A percentile compares a stretch with the other conserved stretches of the same genome.
These are phyloP conservation scores for Filobasidium uniguttulatum DNA, from an alignment of 1,284 basidiomycete genomes.

Conservation along the genomic window DNA sequence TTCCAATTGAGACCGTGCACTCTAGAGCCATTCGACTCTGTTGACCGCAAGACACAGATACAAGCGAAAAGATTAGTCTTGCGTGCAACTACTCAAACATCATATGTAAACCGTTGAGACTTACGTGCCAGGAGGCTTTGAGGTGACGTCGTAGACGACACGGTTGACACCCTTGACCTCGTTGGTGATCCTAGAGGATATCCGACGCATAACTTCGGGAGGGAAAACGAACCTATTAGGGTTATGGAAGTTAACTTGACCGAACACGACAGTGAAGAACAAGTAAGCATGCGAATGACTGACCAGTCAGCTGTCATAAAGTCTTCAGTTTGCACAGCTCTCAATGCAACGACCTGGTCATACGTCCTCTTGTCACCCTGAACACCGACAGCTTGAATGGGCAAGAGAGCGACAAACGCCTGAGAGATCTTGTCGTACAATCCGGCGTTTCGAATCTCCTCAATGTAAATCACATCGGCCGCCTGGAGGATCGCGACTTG, in stretches of 20 bases:
- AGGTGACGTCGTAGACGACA: conserved; percentile 91
- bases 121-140: conserved; percentile 77
- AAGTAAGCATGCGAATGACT: too few relatives aligned
- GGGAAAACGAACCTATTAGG: conserved; percentile 90
- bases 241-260: neutral
- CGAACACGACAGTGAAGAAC: too few relatives aligned
- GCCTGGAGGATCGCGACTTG: conserved; percentile 92
- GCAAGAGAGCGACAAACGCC: conserved; percentile 93
- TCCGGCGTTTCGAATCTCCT: conserved; percentile 85
- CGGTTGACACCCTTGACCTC: conserved; percentile 78
- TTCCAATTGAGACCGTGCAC: too few relatives aligned
- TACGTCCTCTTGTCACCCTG: conserved; percentile 97
- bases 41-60: too few relatives aligned
- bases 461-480: conserved; percentile 93
- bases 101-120: too few relatives aligned
- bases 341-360: conserved; percentile 84
- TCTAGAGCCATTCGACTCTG: too few relatives aligned
- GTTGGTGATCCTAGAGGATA: conserved; percentile 95
- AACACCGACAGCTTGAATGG: conserved; percentile 91
- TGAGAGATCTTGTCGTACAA: conserved; percentile 92
- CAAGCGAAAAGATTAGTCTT: too few relatives aligned
- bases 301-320: conserved; percentile 98
- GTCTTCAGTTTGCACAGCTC: conserved; percentile 85
- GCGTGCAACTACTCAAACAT: too few relatives aligned
- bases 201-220: conserved; percentile 72